Evolutionary conservation across 164 flowering plant species (phyloP), one percentile per base, ranked within the genome.

Genomic region (Amborella trichopoda): DNA sequence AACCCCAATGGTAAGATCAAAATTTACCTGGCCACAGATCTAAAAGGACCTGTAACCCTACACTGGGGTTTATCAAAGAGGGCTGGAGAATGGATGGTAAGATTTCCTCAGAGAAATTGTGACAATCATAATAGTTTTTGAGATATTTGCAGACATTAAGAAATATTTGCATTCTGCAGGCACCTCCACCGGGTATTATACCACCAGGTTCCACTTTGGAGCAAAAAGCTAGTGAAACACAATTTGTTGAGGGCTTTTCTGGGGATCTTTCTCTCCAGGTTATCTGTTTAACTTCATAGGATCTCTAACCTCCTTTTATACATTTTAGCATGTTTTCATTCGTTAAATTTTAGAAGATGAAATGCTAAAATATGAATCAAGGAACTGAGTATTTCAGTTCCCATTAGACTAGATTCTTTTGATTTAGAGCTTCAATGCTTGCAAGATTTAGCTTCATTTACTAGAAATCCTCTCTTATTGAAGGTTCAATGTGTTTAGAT

Each of bases 21-120:
- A 65, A 67, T 91, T 61, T 55, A 62, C 61, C 61, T 84, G 23
- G 94, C 79, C 33, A 87, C 99, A 49, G 79, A 87, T 69, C 34
- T 73, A 41, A 37, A 63, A 49, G 90, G 68, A 17, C 83, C 96
- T 30, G 60, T 82, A 46, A 70, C 61, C 28, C 86, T 91, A 59
- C 99, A 87, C 58, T 91, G 99, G 99, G 95, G 78, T 44, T 62
- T 91, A 55, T 87, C 95, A 41, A 66, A 63, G 63, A 68, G 48
- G 3, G 53, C 70, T 61, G 85, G 84, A 54, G 88, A 84, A 69
- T 91, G 99, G 99, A 49, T 55, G 88, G 99, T 87, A 73, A 67
- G 74, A 26, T n/a, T n/a, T n/a, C n/a, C n/a, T n/a, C n/a, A n/a
- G n/a, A n/a, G n/a, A n/a, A n/a, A n/a, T 61, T 47, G 14, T 23